These are phyloP conservation scores for Aspergillus haitiensis DNA, from an alignment of 495 filamentous ascomycete genomes.

Conservation along the genomic window DNA sequence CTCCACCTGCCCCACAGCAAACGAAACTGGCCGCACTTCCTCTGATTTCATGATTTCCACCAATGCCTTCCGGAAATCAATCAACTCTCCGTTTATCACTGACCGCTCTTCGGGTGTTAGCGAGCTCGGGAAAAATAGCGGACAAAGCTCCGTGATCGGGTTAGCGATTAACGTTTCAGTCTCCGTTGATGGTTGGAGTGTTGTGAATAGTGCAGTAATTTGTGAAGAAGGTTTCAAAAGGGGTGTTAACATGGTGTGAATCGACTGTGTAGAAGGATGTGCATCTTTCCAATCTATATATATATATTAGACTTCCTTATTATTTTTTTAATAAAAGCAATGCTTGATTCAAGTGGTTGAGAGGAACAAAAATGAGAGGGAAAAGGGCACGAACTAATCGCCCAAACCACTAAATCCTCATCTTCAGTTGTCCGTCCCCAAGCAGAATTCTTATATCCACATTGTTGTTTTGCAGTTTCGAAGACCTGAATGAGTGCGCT, in stretches of 20 bases:
- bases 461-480: conserved; percentile 33
- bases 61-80: conserved; percentile 38
- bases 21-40: conserved; percentile 40
- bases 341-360: not conserved
- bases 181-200: conserved; percentile 33
- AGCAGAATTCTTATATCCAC: conserved; percentile 38
- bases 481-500: conserved; percentile 32
- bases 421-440: conserved; percentile 46
- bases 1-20: conserved; percentile 46
- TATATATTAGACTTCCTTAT: conserved; percentile 4
- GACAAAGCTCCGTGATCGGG: conserved; percentile 43
- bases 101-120: conserved; percentile 26
- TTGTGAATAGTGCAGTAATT: conserved; percentile 33
- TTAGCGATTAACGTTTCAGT: conserved; percentile 38
- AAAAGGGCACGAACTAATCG: conserved; percentile 31
- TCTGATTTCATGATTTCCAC: conserved; percentile 29
- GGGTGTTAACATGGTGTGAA: conserved; percentile 20
- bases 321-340: not conserved
- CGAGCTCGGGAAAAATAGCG: conserved; percentile 34
- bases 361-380: not conserved
- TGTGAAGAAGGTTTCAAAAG: conserved; percentile 29
- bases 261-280: conserved; percentile 26
- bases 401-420: conserved; percentile 40
- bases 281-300: conserved; percentile 43
- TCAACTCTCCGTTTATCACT: conserved; percentile 30